Conservation (phyloP, 225 moss, liverwort and hornwort species). For the Bryum argenteum region DNA sequence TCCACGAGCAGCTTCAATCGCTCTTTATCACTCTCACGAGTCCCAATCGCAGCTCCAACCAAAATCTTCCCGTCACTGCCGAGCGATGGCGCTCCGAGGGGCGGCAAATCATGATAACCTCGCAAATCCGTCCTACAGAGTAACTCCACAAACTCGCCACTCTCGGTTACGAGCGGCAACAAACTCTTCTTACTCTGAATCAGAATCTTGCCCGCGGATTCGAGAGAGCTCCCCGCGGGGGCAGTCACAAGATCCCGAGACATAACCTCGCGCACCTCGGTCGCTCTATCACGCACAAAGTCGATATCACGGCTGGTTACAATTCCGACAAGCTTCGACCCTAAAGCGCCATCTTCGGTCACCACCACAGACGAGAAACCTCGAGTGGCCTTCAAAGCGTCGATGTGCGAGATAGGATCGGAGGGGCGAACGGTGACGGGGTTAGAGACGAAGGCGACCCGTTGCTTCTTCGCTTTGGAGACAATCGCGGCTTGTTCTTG, state of each 20-base stretch:
- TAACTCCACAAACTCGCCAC: conserved; percentile 56
- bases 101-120: conserved; percentile 38
- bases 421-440: conserved; percentile 51
- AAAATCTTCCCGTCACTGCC: conserved; percentile 49
- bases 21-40: conserved; percentile 63
- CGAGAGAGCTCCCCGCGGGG: conserved; percentile 48
- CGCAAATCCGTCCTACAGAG: conserved; percentile 76
- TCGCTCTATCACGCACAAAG: conserved; percentile 54
- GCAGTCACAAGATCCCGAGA: conserved; percentile 64
- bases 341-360: conserved; percentile 60
- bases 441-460: conserved; percentile 56
- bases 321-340: conserved; percentile 66
- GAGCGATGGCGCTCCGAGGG: conserved; percentile 30
- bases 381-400: conserved; percentile 45
- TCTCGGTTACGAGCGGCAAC: conserved; percentile 63
- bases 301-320: conserved; percentile 80
- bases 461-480: conserved; percentile 58
- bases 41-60: conserved; percentile 72
- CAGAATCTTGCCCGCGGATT: conserved; percentile 52
- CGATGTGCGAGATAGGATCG: conserved; percentile 51
- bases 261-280: conserved; percentile 69
- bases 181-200: conserved; percentile 77
- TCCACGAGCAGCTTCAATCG: conserved; percentile 57
- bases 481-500: conserved; percentile 63
- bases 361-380: conserved; percentile 77